Evolutionary conservation across 345 rosid species (phyloP).

Genomic region (Nasturtium officinale): DNA sequence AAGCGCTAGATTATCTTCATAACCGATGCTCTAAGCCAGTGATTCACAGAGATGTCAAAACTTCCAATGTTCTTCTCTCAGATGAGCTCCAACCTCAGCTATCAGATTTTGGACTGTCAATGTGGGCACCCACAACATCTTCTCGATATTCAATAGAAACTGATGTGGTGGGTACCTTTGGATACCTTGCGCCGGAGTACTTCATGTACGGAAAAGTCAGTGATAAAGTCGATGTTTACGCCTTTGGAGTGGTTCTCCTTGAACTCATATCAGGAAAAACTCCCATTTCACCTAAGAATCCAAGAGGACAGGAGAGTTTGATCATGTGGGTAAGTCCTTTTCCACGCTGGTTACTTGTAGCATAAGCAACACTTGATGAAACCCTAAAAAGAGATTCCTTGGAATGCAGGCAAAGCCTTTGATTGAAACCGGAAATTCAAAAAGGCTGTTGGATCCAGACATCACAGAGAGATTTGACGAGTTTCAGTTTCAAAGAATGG

Average conservation of each 20-base stretch:
- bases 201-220: slow-evolving; percentile 95
- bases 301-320: slow-evolving; percentile 73
- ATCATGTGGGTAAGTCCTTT: slow-evolving; percentile 76
- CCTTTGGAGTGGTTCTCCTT: slow-evolving; percentile 82
- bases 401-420: slow-evolving; percentile 72
- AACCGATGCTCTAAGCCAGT: slow-evolving; percentile 60
- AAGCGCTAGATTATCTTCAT: slow-evolving; percentile 76
- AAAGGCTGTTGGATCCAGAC: slow-evolving; percentile 59
- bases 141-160: slow-evolving; percentile 56
- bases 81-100: slow-evolving; percentile 69
- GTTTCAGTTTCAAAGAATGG: slow-evolving; percentile 68
- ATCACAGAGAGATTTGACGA: slow-evolving; percentile 50
- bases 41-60: slow-evolving; percentile 86
- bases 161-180: slow-evolving; percentile 92
- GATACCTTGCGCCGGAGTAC: slow-evolving; percentile 94
- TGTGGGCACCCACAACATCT: slow-evolving; percentile 66
- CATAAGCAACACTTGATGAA: background rate
- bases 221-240: slow-evolving; percentile 83
- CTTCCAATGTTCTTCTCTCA: slow-evolving; percentile 82
- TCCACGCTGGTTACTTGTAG: background rate
- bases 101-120: slow-evolving; percentile 87
- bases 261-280: slow-evolving; percentile 80
- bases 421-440: slow-evolving; percentile 55
- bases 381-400: slow-evolving; percentile 4
- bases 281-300: slow-evolving; percentile 52